Conservation (phyloP, 768 basidiomycete species). For the Pisolithus microcarpus region DNA sequence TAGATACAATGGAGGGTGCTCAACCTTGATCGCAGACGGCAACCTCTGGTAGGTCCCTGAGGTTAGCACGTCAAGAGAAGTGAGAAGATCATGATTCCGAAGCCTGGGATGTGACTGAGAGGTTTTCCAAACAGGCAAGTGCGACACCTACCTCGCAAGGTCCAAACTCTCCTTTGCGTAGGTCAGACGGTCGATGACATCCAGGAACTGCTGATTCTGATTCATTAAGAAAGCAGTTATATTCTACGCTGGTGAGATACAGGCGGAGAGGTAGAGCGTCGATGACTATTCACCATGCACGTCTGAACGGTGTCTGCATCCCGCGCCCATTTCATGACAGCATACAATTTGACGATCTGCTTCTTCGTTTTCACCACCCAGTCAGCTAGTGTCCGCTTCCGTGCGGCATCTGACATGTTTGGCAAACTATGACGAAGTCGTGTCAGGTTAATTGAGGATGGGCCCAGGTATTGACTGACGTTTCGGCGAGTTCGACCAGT, state of each 20-base stretch:
- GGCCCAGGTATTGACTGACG: constrained; percentile 41
- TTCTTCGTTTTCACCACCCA: constrained; percentile 90
- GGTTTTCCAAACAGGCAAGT: background rate
- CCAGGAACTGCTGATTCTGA: constrained; percentile 80
- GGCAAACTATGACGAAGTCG: constrained; percentile 47
- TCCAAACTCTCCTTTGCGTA: constrained; percentile 65
- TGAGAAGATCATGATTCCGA: constrained; percentile 89
- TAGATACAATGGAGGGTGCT: constrained; percentile 10
- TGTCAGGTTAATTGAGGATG: constrained; percentile 2
- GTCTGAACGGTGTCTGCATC: constrained; percentile 81
- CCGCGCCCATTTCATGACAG: constrained; percentile 79
- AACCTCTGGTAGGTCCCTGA: constrained; percentile 81
- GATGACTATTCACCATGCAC: constrained; percentile 55
- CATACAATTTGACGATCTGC: constrained; percentile 84
- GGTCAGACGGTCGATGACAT: constrained; percentile 53
- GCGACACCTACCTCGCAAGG: constrained; percentile 57
- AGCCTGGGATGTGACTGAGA: constrained; percentile 40
- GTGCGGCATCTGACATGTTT: constrained; percentile 71
- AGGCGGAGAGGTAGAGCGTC: background rate
- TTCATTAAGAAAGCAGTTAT: constrained; percentile 81
- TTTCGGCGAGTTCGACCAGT: constrained; percentile 77
- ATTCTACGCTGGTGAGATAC: constrained; percentile 43
- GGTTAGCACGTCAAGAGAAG: constrained; percentile 83
- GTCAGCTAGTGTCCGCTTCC: constrained; percentile 77
- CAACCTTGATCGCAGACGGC: constrained; percentile 74